Percentiles rank a stretch among this genome's conserved stretches.
Evolutionary conservation across 169 alveolate genomes (phyloP).

Genomic region (Cryptosporidium sp.): DNA sequence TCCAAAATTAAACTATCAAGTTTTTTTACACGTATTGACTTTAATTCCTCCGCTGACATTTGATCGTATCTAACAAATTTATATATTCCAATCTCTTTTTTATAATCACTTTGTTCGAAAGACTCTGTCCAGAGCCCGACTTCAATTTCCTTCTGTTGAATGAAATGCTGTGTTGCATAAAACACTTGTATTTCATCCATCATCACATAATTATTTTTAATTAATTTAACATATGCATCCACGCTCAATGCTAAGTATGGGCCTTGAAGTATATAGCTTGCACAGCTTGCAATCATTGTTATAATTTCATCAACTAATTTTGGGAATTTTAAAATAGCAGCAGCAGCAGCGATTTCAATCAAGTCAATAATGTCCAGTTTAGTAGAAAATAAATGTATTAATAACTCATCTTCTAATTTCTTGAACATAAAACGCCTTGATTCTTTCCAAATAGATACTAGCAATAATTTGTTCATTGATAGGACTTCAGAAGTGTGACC

Average conservation of each 20-base stretch:
- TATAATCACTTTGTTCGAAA: neutral
- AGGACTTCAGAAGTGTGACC: slow-evolving; percentile 67
- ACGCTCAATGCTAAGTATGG: slow-evolving; percentile 66
- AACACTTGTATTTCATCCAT: slow-evolving; percentile 68
- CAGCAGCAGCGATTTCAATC: slow-evolving; percentile 73
- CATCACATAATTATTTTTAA: slow-evolving; percentile 41
- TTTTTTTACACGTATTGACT: slow-evolving; percentile 29
- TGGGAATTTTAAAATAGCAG: slow-evolving; percentile 61
- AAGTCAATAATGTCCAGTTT: slow-evolving; percentile 56
- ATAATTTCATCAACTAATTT: slow-evolving; percentile 68
- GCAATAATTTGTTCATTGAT: slow-evolving; percentile 47
- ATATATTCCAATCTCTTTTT: slow-evolving; percentile 37
- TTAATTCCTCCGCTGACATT: slow-evolving; percentile 67
- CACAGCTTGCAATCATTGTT: slow-evolving; percentile 73
- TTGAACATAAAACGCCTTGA: slow-evolving; percentile 62
- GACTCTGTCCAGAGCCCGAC: slow-evolving; percentile 58
- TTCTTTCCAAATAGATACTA: slow-evolving; percentile 72
- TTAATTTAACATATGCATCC: slow-evolving; percentile 53
- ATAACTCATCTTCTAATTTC: slow-evolving; percentile 56
- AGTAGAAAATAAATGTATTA: slow-evolving; percentile 33
- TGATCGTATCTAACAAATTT: slow-evolving; percentile 57
- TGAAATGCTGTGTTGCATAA: slow-evolving; percentile 66
- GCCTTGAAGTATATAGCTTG: slow-evolving; percentile 71
- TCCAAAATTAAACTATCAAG: slow-evolving; percentile 66
- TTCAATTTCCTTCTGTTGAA: slow-evolving; percentile 45